Base-by-base conservation (phyloP, 1,284 basidiomycete species). In the Agroathelia rolfsii region DNA sequence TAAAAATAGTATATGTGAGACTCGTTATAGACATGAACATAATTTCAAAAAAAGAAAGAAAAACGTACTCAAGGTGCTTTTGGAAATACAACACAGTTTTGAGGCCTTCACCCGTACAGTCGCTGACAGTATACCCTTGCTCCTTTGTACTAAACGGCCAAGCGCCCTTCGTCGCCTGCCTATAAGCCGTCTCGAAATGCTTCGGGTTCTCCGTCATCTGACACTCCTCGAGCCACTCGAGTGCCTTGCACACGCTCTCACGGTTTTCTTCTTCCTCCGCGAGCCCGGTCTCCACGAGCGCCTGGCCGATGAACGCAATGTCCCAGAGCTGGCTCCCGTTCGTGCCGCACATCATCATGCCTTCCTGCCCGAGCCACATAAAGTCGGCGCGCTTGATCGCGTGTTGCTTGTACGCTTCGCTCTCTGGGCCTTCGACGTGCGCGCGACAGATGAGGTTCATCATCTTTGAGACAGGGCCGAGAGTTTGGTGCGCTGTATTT, bases 311-410 rank as follows among this genome's bases (percentile, higher is more conserved):
- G 56, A 99, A 98, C 3, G 74, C 76, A 19, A 82, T 71, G 56
- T 98, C 93, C 94, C 93, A 97, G n/a, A 92, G 62, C 56, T 94
- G 89, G 45, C 73, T 78, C n/a, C 88, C 88, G 48, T 97, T 97
- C 38, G 93, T 96, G 15, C 94, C 94, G 43, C 76, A 81, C 83
- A 95, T 89, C 77, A 89, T 84, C 76, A 97, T 77, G 4, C 94
- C 94, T 40, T 95, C 84, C 15, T 65, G 59, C 2, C 80, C 72
- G 41, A 97, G 60, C 94, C 95, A 99, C 70, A 96, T 75, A 57
- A 98, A 97, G 53, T 98, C 94, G 20, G 74, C 69, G 5, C 92
- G 71, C 47, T 77, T 82, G 31, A 69, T 61, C 36, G 74, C 64
- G 48, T 96, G 93, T 39, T 65, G 64, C 45, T 73, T 75, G 59